Evolutionary conservation across 139 green algal genomes (phyloP).

Genomic region (Klebsormidium nitens): DNA sequence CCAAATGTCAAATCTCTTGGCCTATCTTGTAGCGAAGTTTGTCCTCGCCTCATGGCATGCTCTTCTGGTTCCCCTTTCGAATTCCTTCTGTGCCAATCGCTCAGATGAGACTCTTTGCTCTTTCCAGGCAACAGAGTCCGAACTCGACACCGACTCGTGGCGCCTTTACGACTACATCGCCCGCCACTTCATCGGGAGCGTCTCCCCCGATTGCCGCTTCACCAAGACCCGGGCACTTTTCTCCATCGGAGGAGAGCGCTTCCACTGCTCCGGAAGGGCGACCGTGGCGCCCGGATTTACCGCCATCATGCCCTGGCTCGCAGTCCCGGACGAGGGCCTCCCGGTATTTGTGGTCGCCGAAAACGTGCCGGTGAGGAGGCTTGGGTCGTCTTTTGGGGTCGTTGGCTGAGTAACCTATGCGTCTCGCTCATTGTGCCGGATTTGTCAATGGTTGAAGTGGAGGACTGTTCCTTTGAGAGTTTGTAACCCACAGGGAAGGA

Average conservation of each 20-base stretch:
- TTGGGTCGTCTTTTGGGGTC: no score
- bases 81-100: no score
- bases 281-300: slow-evolving; percentile 31
- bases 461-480: no score
- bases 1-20: no score
- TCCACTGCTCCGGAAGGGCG: slow-evolving; percentile 53
- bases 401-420: no score
- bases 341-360: slow-evolving; percentile 39
- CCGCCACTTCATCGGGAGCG: slow-evolving; percentile 74
- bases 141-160: slow-evolving; percentile 77
- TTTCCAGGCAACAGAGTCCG: slow-evolving; percentile 54
- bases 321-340: slow-evolving; percentile 53
- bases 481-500: no score
- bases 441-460: no score
- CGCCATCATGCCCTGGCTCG: slow-evolving; percentile 76
- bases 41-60: no score
- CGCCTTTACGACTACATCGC: slow-evolving; percentile 79
- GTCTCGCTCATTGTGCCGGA: no score
- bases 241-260: slow-evolving; percentile 57
- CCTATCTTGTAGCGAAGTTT: no score
- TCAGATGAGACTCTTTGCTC: no score
- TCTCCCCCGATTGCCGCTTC: slow-evolving; percentile 46
- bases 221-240: slow-evolving; percentile 35
- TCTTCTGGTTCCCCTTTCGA: no score
- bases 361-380: slow-evolving; percentile 9